Base-by-base conservation (phyloP, 1,284 basidiomycete species). In the Ceratobasidium sp. region DNA sequence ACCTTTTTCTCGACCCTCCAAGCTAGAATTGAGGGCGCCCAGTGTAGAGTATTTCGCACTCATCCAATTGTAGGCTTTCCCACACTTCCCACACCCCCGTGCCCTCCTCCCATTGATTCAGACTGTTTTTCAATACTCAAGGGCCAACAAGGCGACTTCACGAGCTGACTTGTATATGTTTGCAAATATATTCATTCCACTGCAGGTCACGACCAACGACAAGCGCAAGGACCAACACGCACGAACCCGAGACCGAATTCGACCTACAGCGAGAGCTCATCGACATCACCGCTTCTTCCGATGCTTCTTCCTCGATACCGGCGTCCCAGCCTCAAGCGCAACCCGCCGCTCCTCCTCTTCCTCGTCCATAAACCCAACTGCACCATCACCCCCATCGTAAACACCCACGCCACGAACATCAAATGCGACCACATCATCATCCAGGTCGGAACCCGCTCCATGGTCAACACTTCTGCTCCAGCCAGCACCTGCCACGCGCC, bases 301-400 rank as follows among this genome's bases (percentile, higher is more conserved):
- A 22, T 59, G 24, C 41, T 48, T 69, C 43, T 46, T 48, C 69
- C 51, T 61, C 29, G n/a, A 22, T 2, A 64, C 51, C 31, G 41
- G 48, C 58, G 61, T 27, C 13, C 6, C 48, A n/a, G 58, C 56
- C 46, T 62, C 69, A 19, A 72, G 24, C n/a, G 58, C 39, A 29
- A 49, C 16, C 64, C 78, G 75, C 49, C 81, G 75, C 74, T 83
- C 81, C 59, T 82, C 81, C 63, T 82, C 79, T 72, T 83, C 81
- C 74, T 82, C 81, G 75, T 83, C 81, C 79, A 83, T 77, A 69
- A 82, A 64, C 0, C 82, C 81, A 31, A 83, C 69, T 61, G 43
- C n/a, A 27, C 39, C 16, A 13, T 24, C 58, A 3, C 14, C 43
- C 1, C 24, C 31, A 34, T 34, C 29, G 39, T 53, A 43, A 3